Evolutionary conservation across 495 filamentous ascomycete species (phyloP), one percentile per base, ranked within the genome.

Genomic region (Aspergillus avenaceus): DNA sequence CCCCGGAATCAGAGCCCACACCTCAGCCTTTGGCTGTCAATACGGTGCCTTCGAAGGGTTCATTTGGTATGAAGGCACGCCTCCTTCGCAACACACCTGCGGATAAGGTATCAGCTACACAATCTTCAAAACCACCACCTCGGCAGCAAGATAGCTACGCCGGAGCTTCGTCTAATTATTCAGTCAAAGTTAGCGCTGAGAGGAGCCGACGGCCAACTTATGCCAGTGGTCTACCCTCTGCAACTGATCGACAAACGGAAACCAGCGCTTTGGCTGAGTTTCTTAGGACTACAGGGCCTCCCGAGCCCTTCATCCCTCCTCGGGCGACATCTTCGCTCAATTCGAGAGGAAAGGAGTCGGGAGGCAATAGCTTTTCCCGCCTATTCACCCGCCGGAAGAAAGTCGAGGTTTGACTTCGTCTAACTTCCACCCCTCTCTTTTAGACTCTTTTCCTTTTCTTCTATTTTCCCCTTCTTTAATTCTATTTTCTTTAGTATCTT

Each of bases 181-280:
- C 74, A 0, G 40, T 57, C 22, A 77, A 73, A 52, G 62, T 73
- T 18, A 68, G 69, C 24, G 55, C 61, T 53, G 63, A 73, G 51
- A 63, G 69, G 8, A 61, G 62, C 43, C 55, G 59, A 6, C 61
- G 69, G 51, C 51, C 53, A 56, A 53, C 60, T 32, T 45, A 46
- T 23, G 31, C 48, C 14, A 32, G 40, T 18, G 44, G 53, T 13
- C 12, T 56, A 18, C 59, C 65, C 14, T 56, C 55, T 41, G 49
- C 58, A 6, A 57, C 60, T n/a, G 48, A 63, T 27, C 53, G 63
- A 46, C 55, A 72, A 42, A 67, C 69, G n/a, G 74, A 75, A 23
- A 90, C 87, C 3, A 81, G 80, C 32, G 88, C 91, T 25, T 66
- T 95, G 46, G 88, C 90, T 2, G 85, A 88, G 54, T 95, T 95